Evolutionary conservation across 805 yeast genomes (phyloP).

Genomic region (Diddensiella transvaalensis): DNA sequence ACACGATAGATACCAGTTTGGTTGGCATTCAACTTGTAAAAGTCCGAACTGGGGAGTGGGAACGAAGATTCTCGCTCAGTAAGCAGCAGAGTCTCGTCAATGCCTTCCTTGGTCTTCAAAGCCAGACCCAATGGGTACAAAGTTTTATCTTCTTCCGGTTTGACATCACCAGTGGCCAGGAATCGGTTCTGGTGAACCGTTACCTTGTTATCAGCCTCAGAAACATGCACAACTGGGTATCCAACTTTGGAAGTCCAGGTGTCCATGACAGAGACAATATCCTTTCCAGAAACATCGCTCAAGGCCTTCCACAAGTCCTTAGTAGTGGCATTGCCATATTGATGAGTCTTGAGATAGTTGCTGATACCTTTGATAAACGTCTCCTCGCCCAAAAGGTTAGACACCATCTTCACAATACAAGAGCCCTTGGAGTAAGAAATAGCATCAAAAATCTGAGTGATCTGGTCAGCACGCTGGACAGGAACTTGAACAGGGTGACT

Average conservation of each 20-base stretch:
- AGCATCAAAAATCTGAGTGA: constrained; percentile 77
- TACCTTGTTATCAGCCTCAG: constrained; percentile 33
- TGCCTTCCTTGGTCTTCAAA: constrained; percentile 52
- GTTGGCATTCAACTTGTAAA: constrained; percentile 59
- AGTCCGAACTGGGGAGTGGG: constrained; percentile 40
- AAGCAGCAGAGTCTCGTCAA: constrained; percentile 57
- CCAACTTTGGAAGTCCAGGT: constrained; percentile 75
- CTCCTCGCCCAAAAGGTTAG: constrained; percentile 65
- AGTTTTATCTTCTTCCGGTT: constrained; percentile 53
- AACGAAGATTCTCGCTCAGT: constrained; percentile 47
- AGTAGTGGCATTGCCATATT: constrained; percentile 69
- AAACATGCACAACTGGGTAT: constrained; percentile 62
- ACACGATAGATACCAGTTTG: constrained; percentile 62
- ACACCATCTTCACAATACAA: constrained; percentile 71
- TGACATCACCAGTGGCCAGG: constrained; percentile 58
- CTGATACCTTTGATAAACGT: constrained; percentile 71
- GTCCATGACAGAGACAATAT: constrained; percentile 57
- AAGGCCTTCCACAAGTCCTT: constrained; percentile 69
- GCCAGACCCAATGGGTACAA: constrained; percentile 54
- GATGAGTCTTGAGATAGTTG: constrained; percentile 56
- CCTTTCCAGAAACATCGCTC: constrained; percentile 57
- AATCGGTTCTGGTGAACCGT: constrained; percentile 56
- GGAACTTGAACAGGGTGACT: constrained; percentile 84
- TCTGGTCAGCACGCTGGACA: constrained; percentile 72
- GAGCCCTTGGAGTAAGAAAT: constrained; percentile 83